These are phyloP conservation scores for Leishmania amazonensis DNA, from an alignment of 208 protist genomes.

Conservation along the genomic window DNA sequence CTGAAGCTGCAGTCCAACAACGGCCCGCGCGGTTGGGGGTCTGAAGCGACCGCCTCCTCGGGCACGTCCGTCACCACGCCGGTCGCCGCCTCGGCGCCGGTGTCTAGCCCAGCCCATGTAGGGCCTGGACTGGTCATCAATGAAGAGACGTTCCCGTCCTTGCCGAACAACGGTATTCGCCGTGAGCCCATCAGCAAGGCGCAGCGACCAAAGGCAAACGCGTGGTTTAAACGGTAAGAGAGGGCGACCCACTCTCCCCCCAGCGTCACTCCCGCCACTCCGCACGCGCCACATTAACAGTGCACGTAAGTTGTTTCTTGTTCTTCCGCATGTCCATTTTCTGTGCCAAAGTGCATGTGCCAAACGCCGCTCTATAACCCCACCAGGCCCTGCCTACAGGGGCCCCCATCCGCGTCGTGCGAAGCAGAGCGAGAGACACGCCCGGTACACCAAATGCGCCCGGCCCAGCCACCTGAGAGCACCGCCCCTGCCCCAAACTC, in stretches of 20 bases:
- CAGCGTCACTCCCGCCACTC: neutral
- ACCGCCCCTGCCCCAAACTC: neutral
- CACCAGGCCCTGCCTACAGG: neutral
- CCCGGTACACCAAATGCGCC: neutral
- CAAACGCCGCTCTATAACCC: neutral
- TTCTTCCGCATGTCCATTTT: neutral
- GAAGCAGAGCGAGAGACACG: neutral
- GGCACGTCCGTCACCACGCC: neutral
- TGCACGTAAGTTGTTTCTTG: neutral
- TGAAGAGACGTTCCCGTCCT: constrained; percentile 56
- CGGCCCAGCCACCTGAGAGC: neutral
- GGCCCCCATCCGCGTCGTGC: neutral
- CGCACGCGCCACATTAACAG: neutral
- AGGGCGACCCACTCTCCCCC: neutral
- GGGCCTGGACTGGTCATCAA: constrained; percentile 35
- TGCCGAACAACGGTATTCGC: constrained; percentile 34
- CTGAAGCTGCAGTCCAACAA: constrained; percentile 20
- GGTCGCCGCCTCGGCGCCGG: constrained; percentile 2
- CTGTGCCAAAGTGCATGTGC: neutral
- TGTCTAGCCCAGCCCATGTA: neutral
- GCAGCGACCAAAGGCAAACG: constrained; percentile 35
- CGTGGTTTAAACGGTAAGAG: constrained; percentile 43
- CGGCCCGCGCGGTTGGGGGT: constrained; percentile 10
- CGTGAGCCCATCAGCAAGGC: constrained; percentile 31
- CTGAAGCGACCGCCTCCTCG: constrained; percentile 4